Conservation (phyloP, 495 filamentous ascomycete species). For the Podospora bellae-mahoneyi region DNA sequence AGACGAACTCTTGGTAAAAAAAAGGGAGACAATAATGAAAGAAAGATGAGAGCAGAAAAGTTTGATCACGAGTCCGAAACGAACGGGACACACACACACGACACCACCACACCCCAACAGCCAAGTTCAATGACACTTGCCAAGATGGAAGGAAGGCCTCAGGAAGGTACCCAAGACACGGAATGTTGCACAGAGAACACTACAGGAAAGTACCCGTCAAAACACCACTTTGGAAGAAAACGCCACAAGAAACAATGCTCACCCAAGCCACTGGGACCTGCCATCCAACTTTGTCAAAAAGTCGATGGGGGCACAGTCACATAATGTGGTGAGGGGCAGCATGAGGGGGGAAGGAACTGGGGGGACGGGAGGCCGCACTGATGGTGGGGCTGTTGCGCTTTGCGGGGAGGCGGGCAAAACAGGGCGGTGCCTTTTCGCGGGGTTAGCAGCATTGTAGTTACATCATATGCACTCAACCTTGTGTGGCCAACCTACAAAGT, state of each 20-base stretch:
- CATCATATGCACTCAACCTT: not conserved
- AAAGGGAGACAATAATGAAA: not conserved
- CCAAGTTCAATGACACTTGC: not conserved
- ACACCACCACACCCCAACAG: no score
- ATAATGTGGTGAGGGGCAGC: not conserved
- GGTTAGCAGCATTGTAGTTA: not conserved
- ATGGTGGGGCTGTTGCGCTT: not conserved
- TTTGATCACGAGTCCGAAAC: not conserved
- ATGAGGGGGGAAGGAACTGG: no score
- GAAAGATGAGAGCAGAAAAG: not conserved
- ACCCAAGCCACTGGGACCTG: not conserved
- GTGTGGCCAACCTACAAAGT: not conserved
- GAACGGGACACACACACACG: not conserved
- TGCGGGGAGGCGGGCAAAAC: not conserved
- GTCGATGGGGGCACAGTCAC: not conserved
- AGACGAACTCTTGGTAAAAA: no score
- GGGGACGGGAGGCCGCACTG: not conserved
- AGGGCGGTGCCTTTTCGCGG: not conserved
- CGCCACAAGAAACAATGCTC: not conserved
- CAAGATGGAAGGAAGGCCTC: not conserved
- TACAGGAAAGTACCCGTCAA: not conserved
- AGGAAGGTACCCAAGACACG: not conserved
- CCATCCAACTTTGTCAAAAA: not conserved
- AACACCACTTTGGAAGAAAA: not conserved
- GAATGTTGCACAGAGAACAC: not conserved